Conservation (phyloP, 768 basidiomycete species). For the Trametes cubensis region DNA sequence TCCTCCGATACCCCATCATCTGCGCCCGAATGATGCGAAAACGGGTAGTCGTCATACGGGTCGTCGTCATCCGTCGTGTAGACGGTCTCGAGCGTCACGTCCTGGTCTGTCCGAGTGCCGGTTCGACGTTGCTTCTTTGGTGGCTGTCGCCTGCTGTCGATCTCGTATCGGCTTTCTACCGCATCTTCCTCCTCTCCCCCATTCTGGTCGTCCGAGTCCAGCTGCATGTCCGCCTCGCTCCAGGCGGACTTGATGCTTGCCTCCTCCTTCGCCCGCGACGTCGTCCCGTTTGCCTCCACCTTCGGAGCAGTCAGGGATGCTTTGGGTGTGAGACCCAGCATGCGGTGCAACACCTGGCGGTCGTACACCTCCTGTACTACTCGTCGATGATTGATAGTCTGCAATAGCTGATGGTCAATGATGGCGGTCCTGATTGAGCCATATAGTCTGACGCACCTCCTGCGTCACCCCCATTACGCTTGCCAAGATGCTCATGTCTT, state of each 20-base stretch:
- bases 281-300: conserved; percentile 2
- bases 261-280: conserved; percentile 21
- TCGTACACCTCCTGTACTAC: conserved; percentile 73
- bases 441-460: conserved; percentile 57
- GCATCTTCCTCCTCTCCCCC: conserved; percentile 47
- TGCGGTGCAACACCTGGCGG: conserved; percentile 56
- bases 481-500: conserved; percentile 77
- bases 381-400: conserved; percentile 77
- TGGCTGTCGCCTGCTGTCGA: conserved; percentile 40
- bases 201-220: conserved; percentile 33
- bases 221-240: conserved; percentile 43
- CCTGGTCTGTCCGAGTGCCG: conserved; percentile 36
- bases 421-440: conserved; percentile 8
- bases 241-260: conserved; percentile 42
- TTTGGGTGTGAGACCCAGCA: conserved; percentile 48
- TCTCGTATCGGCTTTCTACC: conserved; percentile 49
- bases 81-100: conserved; percentile 40
- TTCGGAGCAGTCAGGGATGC: conserved; percentile 14
- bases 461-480: conserved; percentile 82
- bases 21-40: conserved; percentile 20
- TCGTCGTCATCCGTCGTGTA: conserved; percentile 58
- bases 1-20: conserved; percentile 36
- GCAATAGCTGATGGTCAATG: conserved; percentile 16
- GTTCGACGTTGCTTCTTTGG: conserved; percentile 50
- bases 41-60: conserved; percentile 28